Base-by-base conservation (phyloP, 257 asterid species). In the Fraxinus anomala region DNA sequence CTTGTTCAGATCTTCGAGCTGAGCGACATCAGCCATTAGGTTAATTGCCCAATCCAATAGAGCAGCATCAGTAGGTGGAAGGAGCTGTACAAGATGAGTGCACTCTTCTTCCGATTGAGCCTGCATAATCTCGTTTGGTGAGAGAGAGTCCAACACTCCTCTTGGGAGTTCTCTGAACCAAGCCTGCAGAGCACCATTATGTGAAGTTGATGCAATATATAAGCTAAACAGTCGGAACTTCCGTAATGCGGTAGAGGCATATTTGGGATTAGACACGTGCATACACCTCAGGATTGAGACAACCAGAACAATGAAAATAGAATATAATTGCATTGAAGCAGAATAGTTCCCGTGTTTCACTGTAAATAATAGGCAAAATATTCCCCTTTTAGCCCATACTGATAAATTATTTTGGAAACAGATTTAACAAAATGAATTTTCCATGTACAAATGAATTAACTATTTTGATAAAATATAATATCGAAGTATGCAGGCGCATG, bases 11-110 rank as follows among this genome's bases (percentile, higher is more conserved):
- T 84, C 56, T 82, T 94, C 96, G 23, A 91, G 61, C 85, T 94
- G 94, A 54, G 97, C 97, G 74, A 92, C 97, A 76, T 94, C 98
- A 17, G 98, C 91, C 98, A 94, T 94, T n/a, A 94, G 85, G 87
- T 94, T 92, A 47, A 94, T 65, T 17, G 97, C 98, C 98, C 98
- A 94, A 79, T 94, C 93, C 76, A 92, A 51, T 21, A 94, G 89
- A 37, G 97, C 92, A 54, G 87, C 85, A 82, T 92, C 97, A 11
- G 94, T 89, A n/a, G 92, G 86, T 13, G 96, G 97, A 70, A 94
- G 97, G 33, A 81, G 85, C 77, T 88, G 89, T 82, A 90, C 93
- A 0, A 94, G 92, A 1, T 31, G 90, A 54, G 82, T 65, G 51
- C 97, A 94, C 66, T 89, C 96, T 6, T 91, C 97, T 85, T 94